Percentiles rank a stretch among this genome's conserved stretches.
These are phyloP conservation scores for Eucalyptus leucophloia DNA, from an alignment of 345 rosid genomes.

Conservation along the genomic window DNA sequence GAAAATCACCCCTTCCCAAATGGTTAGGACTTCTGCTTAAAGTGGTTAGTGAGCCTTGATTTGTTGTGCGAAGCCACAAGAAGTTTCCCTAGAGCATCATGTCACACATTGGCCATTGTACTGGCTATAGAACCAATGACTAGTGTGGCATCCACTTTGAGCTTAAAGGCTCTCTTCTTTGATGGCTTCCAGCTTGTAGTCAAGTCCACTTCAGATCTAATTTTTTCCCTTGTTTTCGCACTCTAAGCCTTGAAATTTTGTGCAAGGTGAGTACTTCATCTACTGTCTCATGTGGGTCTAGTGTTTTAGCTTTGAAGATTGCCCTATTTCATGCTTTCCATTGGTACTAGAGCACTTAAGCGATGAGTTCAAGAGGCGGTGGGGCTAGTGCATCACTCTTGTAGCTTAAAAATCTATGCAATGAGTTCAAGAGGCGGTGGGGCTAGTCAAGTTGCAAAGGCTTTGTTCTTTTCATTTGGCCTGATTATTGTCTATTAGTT, in stretches of 20 bases:
- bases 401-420: background rate
- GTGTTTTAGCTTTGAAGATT: background rate
- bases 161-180: background rate
- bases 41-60: background rate
- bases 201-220: background rate
- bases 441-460: background rate
- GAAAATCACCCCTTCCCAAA: background rate
- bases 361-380: background rate
- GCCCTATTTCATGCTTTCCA: background rate
- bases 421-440: background rate
- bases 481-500: background rate
- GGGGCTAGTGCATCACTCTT: background rate
- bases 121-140: background rate
- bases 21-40: background rate
- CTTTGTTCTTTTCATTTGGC: background rate
- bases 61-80: background rate
- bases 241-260: background rate
- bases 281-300: background rate
- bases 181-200: background rate
- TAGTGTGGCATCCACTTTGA: background rate
- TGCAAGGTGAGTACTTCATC: background rate
- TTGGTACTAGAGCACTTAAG: background rate
- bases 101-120: accelerated
- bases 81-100: background rate
- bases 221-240: background rate